Base-by-base conservation (phyloP, 2,329 filamentous ascomycete genomes). In the Niveomyces coronatus region DNA sequence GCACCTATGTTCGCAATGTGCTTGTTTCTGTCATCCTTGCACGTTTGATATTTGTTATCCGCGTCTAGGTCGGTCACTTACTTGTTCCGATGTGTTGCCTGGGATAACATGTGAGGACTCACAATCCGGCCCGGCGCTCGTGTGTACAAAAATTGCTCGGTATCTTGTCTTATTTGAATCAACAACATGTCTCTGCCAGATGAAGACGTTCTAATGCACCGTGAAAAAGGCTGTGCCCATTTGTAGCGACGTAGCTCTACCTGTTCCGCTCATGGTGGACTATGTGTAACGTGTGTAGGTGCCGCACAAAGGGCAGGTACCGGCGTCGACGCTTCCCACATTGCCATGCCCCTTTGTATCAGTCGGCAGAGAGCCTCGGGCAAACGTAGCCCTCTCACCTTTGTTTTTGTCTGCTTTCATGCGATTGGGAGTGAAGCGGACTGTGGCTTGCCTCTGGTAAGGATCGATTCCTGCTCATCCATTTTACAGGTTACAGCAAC, bases 21-120 rank as follows among this genome's bases (percentile, higher is more conserved):
- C 50, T 59, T 54, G 61, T 65, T 67, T 66, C 73, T 73, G 73
- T 70, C 69, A 74, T 74, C 70, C 74, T 72, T 68, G 63, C 73
- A 69, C 70, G 68, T 70, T 57, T 33, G n/a, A n/a, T 24, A 8
- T 61, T 52, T 58, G 50, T 42, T 41, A 35, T 44, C 41, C 43
- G 45, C 48, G 30, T 33, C 37, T 33, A 24, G 13, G 8, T 24
- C 23, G 35, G 39, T 37, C 37, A 37, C 37, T 20, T 20, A 14
- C 27, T 32, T 43, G 28, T 28, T 27, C 32, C 37, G 32, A 33
- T 37, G 37, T 36, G 36, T n/a, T n/a, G n/a, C n/a, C 29, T 39
- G 26, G 41, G 37, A 19, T 16, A 38, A 34, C 24, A 20, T 26
- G n/a, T n/a, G n/a, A n/a, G n/a, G n/a, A n/a, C n/a, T n/a, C n/a